Conservation (phyloP, 1,284 basidiomycete genomes). For the Salmacisia buchloeana region DNA sequence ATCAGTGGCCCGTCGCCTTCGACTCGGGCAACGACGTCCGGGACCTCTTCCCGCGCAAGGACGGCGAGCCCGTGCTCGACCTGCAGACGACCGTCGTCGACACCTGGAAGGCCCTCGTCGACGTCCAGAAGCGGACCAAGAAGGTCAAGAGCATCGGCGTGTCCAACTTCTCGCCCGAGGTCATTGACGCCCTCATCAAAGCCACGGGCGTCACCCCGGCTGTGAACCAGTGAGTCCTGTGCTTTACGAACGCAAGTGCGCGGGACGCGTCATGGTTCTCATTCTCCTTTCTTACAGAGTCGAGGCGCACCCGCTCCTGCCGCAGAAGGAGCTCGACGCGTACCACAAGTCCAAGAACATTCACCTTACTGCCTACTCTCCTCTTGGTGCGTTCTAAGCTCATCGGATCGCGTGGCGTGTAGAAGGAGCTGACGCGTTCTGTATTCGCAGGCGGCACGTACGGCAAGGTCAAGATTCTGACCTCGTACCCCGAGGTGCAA, state of each 20-base stretch:
- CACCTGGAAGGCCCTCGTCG: slow-evolving; percentile 74
- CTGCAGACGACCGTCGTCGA: slow-evolving; percentile 62
- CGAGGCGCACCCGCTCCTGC: slow-evolving; percentile 66
- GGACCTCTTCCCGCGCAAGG: slow-evolving; percentile 57
- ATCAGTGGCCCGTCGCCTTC: slow-evolving; percentile 64
- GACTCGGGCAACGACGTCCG: slow-evolving; percentile 16
- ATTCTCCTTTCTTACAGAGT: slow-evolving; percentile 49
- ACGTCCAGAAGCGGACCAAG: slow-evolving; percentile 52
- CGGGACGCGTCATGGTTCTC: not conserved
- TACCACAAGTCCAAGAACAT: slow-evolving; percentile 41
- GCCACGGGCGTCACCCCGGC: slow-evolving; percentile 72
- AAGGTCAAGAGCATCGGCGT: slow-evolving; percentile 51
- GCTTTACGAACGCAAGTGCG: too few species aligned
- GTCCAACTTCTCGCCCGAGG: slow-evolving; percentile 70
- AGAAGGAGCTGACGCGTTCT: not conserved
- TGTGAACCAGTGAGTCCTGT: slow-evolving; percentile 65
- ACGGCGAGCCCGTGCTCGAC: slow-evolving; percentile 59
- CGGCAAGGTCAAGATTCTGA: slow-evolving; percentile 30
- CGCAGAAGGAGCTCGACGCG: slow-evolving; percentile 42
- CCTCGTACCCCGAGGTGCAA: slow-evolving; percentile 45
- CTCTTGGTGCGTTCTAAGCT: slow-evolving; percentile 47
- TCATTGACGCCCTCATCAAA: slow-evolving; percentile 65
- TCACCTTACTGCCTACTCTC: slow-evolving; percentile 52
- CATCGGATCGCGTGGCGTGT: not conserved
- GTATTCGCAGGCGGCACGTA: slow-evolving; percentile 5